Conservation (phyloP, 257 asterid species). For the Penstemon davidsonii region DNA sequence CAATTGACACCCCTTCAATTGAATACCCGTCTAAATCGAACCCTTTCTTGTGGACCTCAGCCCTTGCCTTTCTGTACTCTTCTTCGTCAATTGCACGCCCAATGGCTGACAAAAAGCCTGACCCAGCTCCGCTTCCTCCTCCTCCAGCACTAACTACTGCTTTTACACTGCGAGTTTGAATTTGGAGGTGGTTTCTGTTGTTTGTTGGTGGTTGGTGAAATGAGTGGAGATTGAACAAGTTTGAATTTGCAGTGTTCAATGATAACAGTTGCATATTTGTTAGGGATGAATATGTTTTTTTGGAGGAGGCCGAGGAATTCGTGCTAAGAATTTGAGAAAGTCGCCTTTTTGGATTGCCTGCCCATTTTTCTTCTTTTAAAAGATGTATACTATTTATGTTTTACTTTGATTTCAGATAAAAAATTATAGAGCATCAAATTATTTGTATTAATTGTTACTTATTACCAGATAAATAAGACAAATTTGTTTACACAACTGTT, state of each 20-base stretch:
- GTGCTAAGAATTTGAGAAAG: too few species aligned
- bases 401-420: too few species aligned
- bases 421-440: too few species aligned
- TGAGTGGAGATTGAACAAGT: conserved; percentile 31
- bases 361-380: too few species aligned
- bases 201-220: conserved; percentile 20
- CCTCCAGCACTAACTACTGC: conserved; percentile 28
- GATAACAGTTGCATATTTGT: conserved; percentile 36
- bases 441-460: too few species aligned
- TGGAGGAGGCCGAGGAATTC: not conserved
- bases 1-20: conserved; percentile 80
- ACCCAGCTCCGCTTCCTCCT: conserved; percentile 30
- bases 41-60: conserved; percentile 72
- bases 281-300: conserved; percentile 16
- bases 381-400: too few species aligned
- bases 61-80: conserved; percentile 92
- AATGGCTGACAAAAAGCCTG: conserved; percentile 74
- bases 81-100: conserved; percentile 91
- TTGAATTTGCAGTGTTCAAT: conserved; percentile 33
- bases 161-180: conserved; percentile 28
- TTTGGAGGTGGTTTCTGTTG: conserved; percentile 25
- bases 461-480: too few species aligned
- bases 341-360: too few species aligned
- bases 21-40: conserved; percentile 70
- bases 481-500: too few species aligned